Conservation (phyloP, 768 basidiomycete genomes). For the Lentinula guzmanii region DNA sequence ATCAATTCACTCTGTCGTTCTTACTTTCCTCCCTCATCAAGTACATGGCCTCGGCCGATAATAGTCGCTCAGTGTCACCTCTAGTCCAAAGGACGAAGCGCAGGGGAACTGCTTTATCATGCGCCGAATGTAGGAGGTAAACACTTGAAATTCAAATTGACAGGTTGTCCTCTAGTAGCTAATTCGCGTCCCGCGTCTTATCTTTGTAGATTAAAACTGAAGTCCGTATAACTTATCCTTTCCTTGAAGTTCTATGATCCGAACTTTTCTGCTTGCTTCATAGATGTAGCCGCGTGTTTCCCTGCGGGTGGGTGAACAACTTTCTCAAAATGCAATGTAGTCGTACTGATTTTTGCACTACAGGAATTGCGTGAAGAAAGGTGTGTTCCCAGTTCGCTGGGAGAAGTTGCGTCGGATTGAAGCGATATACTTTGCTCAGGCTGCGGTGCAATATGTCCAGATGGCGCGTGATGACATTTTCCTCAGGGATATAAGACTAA, state of each 20-base stretch:
- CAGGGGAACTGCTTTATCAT: slow-evolving; percentile 51
- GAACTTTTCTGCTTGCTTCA: neutral
- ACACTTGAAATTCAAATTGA: slow-evolving; percentile 8
- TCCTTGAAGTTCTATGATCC: slow-evolving; percentile 10
- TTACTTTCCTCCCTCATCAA: slow-evolving; percentile 18
- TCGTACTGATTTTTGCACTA: slow-evolving; percentile 7
- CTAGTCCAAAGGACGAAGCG: slow-evolving; percentile 41
- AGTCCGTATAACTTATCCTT: slow-evolving; percentile 19
- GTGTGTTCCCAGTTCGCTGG: neutral
- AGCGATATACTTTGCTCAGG: slow-evolving; percentile 29
- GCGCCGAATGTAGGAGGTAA: slow-evolving; percentile 68
- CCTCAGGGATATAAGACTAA: slow-evolving; percentile 4
- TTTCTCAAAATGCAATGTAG: neutral
- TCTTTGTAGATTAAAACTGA: slow-evolving; percentile 53
- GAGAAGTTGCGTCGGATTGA: neutral
- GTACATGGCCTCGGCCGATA: slow-evolving; percentile 12
- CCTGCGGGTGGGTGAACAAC: slow-evolving; percentile 43
- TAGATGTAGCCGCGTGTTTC: slow-evolving; percentile 42
- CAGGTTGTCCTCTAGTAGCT: slow-evolving; percentile 3
- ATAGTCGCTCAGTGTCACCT: slow-evolving; percentile 16
- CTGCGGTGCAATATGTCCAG: slow-evolving; percentile 57
- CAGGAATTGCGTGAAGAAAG: slow-evolving; percentile 56
- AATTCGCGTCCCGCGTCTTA: slow-evolving; percentile 10
- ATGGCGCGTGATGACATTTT: slow-evolving; percentile 31
- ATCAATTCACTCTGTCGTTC: slow-evolving; percentile 21